phyloP scores from a whole-genome alignment of 1,284 basidiomycete species.

The Apiotrichum sp. region DNA sequence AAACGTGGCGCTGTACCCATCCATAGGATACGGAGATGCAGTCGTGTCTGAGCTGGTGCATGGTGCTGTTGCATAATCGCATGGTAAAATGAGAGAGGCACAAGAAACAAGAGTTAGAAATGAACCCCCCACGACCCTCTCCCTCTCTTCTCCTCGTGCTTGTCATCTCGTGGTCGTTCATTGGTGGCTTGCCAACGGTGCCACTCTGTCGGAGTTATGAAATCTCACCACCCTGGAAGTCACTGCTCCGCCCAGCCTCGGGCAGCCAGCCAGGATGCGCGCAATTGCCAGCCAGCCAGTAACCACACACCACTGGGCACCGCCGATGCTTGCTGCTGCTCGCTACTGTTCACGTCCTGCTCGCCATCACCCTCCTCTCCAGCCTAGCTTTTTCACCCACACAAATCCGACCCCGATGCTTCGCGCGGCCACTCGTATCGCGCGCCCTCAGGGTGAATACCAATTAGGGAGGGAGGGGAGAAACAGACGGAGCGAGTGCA shows the following conservation, averaged over 20 bases:
- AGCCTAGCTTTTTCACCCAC: not conserved
- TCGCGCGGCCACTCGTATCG: constrained; percentile 24
- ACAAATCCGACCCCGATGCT: constrained; percentile 10
- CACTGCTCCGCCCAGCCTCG: too few species aligned
- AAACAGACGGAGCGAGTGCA: too few species aligned
- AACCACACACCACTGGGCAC: too few species aligned
- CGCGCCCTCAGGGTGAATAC: constrained; percentile 15
- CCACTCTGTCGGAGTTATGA: constrained; percentile 3
- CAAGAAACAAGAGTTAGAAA: too few species aligned
- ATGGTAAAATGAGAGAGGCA: too few species aligned
- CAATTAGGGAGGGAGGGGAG: not conserved
- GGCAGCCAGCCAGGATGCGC: too few species aligned
- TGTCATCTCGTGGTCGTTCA: not conserved
- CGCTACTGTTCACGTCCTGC: not conserved
- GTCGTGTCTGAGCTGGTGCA: too few species aligned
- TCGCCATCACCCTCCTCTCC: constrained; percentile 2
- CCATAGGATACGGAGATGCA: too few species aligned
- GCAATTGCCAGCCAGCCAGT: not conserved
- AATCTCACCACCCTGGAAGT: too few species aligned
- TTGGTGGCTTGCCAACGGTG: not conserved
- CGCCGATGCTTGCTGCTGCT: not conserved
- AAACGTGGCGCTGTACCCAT: not conserved
- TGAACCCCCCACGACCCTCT: not conserved
- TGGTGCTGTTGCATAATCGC: too few species aligned
- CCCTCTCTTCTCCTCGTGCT: too few species aligned